These are phyloP conservation scores for Daedalea quercina DNA, from an alignment of 768 basidiomycete species.

Conservation along the genomic window DNA sequence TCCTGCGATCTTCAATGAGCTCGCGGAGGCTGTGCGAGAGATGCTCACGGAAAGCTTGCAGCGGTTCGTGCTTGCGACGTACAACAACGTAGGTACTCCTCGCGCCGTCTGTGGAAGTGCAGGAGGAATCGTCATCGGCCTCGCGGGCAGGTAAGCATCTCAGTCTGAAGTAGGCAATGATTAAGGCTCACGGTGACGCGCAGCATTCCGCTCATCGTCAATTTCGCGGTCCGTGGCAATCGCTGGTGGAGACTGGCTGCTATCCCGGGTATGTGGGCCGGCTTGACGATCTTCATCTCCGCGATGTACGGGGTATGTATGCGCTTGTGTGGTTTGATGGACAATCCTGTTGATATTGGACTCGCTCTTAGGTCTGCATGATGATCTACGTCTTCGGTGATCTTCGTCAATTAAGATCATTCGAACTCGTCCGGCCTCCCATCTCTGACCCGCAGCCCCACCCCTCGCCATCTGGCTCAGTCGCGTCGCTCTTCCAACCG, in stretches of 20 bases:
- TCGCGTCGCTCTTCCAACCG: conserved; percentile 5
- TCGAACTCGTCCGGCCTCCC: conserved; percentile 66
- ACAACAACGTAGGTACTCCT: conserved; percentile 64
- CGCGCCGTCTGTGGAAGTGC: conserved; percentile 65
- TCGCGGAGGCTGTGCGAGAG: conserved; percentile 48
- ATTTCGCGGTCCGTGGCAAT: conserved; percentile 38
- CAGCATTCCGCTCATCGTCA: conserved; percentile 27
- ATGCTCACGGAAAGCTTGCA: conserved; percentile 59
- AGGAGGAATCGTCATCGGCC: conserved; percentile 46
- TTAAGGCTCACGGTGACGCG: background rate
- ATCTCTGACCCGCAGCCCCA: conserved; percentile 41
- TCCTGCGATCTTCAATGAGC: conserved; percentile 54
- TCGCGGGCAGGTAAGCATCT: conserved; percentile 33
- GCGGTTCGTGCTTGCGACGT: conserved; percentile 63
- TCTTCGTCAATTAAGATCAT: conserved; percentile 68
- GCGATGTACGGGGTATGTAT: conserved; percentile 54
- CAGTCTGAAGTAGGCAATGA: background rate
- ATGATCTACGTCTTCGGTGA: conserved; percentile 80
- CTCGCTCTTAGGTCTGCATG: conserved; percentile 40
- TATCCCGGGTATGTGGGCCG: conserved; percentile 66
- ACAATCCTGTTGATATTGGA: background rate
- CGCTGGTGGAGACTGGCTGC: conserved; percentile 56
- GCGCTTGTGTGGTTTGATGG: background rate
- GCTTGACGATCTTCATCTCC: conserved; percentile 52
- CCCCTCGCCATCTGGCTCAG: conserved; percentile 1